These are phyloP conservation scores for Massarina eburnea DNA, from an alignment of 2,329 filamentous ascomycete genomes.

Conservation along the genomic window DNA sequence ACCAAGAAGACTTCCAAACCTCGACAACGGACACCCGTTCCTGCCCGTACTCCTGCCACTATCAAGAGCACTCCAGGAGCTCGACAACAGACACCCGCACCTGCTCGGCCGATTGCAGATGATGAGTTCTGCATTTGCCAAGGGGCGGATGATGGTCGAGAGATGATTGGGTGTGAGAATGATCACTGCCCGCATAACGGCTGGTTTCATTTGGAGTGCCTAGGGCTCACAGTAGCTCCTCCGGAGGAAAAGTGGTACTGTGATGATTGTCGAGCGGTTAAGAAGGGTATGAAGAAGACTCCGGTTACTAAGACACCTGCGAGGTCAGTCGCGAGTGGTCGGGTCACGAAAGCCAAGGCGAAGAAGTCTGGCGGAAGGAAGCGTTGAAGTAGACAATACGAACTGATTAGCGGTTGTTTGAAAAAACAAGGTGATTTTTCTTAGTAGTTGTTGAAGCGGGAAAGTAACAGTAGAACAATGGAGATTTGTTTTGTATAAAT, in stretches of 20 bases:
- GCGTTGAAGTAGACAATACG: background rate
- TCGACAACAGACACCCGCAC: background rate
- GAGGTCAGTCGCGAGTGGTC: background rate
- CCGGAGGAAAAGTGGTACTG: background rate
- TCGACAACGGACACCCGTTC: background rate
- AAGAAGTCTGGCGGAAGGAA: background rate
- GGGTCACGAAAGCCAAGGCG: background rate
- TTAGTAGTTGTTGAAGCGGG: too few relatives aligned
- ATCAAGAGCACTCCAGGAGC: background rate
- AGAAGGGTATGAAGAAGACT: background rate
- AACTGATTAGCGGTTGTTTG: background rate
- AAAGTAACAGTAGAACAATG: too few relatives aligned
- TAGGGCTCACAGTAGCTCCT: background rate
- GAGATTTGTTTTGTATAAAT: too few relatives aligned
- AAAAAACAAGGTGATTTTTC: too few relatives aligned
- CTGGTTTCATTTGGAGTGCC: background rate
- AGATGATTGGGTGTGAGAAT: background rate
- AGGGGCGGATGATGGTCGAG: background rate
- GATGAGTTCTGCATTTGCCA: background rate
- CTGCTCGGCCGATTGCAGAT: background rate
- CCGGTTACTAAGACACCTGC: background rate
- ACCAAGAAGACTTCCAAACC: too few relatives aligned
- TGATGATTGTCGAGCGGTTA: background rate
- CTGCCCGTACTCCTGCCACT: background rate
- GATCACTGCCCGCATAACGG: background rate